phyloP scores from a whole-genome alignment of 208 protist genomes.

The Wallacemonas sp. region DNA sequence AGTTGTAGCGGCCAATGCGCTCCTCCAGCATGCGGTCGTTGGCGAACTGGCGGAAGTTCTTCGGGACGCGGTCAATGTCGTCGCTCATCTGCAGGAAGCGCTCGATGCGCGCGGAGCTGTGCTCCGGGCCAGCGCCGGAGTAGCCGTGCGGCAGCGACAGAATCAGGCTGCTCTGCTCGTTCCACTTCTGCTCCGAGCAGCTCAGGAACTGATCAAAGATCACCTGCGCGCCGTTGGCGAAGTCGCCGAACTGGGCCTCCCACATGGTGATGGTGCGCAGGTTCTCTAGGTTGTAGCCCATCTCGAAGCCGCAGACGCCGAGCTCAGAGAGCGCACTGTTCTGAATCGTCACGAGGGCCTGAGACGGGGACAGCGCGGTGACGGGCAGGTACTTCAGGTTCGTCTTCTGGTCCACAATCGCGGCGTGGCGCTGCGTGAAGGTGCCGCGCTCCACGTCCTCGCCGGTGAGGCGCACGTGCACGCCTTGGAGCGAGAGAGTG shows the following conservation, averaged over 20 bases:
- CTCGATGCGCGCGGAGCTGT: slow-evolving; percentile 97
- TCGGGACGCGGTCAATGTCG: slow-evolving; percentile 82
- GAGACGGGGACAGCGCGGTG: slow-evolving; percentile 59
- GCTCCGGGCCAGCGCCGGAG: slow-evolving; percentile 97
- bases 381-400: slow-evolving; percentile 89
- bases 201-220: slow-evolving; percentile 98
- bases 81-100: slow-evolving; percentile 97
- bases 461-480: slow-evolving; percentile 93
- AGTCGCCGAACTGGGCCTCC: slow-evolving; percentile 99
- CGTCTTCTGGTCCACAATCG: slow-evolving; percentile 94
- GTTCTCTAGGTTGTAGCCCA: slow-evolving; percentile 95
- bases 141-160: slow-evolving; percentile 99
- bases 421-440: slow-evolving; percentile 97
- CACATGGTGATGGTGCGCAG: slow-evolving; percentile 96
- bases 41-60: slow-evolving; percentile 67
- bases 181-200: slow-evolving; percentile 97
- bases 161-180: slow-evolving; percentile 91
- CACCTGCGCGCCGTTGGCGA: slow-evolving; percentile 98
- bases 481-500: slow-evolving; percentile 92
- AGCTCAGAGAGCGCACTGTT: slow-evolving; percentile 98
- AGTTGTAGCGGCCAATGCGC: slow-evolving; percentile 86
- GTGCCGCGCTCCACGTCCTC: slow-evolving; percentile 99
- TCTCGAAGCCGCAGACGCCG: slow-evolving; percentile 97
- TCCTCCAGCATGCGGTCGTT: slow-evolving; percentile 67
- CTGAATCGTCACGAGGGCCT: slow-evolving; percentile 89